Evolutionary conservation across 768 basidiomycete genomes (phyloP), one percentile per base, ranked within the genome.

Genomic region (Boletus sp.): DNA sequence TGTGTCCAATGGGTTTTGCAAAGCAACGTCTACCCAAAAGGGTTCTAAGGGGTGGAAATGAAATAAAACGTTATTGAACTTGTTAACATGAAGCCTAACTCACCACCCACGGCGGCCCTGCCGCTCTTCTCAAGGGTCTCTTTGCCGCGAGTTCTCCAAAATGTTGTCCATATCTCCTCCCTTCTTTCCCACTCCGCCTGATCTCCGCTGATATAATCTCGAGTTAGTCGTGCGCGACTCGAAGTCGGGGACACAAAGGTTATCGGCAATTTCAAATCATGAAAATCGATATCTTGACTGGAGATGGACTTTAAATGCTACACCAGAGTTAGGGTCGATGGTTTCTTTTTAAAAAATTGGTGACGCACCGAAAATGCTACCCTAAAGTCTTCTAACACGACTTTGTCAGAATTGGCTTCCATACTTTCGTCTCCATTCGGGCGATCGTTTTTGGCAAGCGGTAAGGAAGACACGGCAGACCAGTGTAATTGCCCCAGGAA

Each of bases 311-410:
- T 83, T 58, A 89, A 78, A 72, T 96, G 93, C 93, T 95, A 51
- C 3, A 23, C 51, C 23, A 47, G 23, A 23, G 17, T 61, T n/a
- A 58, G 43, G 19, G 0, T 14, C n/a, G 2, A 13, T n/a, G 15
- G n/a, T 7, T 37, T 35, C 30, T 23, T 14, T n/a, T 33, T 35
- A 10, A 23, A 55, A 10, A 23, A 55, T 15, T 33, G 29, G 50
- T n/a, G 19, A 60, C 79, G 53, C 66, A 95, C 94, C 65, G 84
- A 80, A 62, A 89, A 88, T 6, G 97, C 92, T 14, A 93, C 83
- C 23, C 83, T 80, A 64, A 98, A 91, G 72, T 99, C 96, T 54
- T 96, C 91, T 34, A 98, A 66, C 54, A 82, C 87, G 7, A 91
- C 75, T 54, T 84, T 87, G 53, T 87, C 88, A 43, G 81, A 77